phyloP scores from a whole-genome alignment of 441 rosid genomes.

The Jatropha podagrica region DNA sequence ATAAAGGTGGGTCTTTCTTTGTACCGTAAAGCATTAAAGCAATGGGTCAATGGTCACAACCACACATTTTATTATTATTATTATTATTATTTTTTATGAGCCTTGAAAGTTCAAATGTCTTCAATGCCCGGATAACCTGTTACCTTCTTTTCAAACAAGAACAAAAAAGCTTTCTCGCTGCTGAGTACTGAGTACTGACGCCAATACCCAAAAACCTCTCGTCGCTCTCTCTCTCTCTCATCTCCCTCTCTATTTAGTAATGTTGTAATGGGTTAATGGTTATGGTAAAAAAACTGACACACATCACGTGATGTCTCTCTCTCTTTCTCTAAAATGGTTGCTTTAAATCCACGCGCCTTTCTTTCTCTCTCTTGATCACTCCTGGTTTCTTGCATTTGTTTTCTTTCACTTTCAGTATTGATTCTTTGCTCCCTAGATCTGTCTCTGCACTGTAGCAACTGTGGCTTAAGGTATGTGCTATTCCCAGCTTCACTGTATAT shows the following conservation, averaged over 20 bases:
- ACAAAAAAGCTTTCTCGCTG: neutral
- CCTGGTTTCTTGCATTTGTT: neutral
- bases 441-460: constrained; percentile 20
- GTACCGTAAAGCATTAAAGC: neutral
- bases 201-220: neutral
- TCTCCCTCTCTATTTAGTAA: neutral
- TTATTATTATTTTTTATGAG: neutral
- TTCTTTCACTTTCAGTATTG: constrained; percentile 27
- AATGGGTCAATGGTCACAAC: neutral
- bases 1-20: neutral
- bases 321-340: constrained; percentile 16
- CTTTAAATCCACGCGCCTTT: constrained; percentile 13
- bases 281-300: constrained; percentile 43
- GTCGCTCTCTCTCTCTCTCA: neutral
- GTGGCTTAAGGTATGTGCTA: constrained; percentile 13
- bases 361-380: constrained; percentile 20
- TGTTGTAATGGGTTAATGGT: neutral
- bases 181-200: neutral
- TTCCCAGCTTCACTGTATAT: constrained; percentile 9
- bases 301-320: constrained; percentile 59
- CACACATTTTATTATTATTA: too few relatives aligned
- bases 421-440: constrained; percentile 36
- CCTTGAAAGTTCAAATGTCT: neutral
- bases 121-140: neutral
- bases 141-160: constrained; percentile 3